Conservation (phyloP, 2,329 filamentous ascomycete species). For the Kalmusia sp. region DNA sequence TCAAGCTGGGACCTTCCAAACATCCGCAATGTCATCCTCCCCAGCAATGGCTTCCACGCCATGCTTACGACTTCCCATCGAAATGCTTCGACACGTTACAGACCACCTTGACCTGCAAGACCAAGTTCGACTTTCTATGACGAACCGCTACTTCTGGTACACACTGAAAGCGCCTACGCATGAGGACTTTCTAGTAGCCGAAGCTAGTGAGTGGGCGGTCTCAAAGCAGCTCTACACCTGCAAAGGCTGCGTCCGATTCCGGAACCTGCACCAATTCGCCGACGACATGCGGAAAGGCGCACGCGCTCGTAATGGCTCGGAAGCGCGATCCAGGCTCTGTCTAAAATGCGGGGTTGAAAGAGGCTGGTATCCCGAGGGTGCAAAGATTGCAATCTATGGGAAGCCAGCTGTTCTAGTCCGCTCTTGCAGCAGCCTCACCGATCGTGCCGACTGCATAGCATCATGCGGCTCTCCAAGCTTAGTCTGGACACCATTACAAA, state of each 20-base stretch:
- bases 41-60: constrained; percentile 20
- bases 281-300: constrained; percentile 40
- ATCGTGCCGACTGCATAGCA: constrained; percentile 17
- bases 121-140: constrained; percentile 20
- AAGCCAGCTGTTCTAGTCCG: constrained; percentile 24
- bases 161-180: constrained; percentile 27
- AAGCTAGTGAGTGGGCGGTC: constrained; percentile 27
- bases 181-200: constrained; percentile 28
- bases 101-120: constrained; percentile 30
- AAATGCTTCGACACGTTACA: constrained; percentile 31
- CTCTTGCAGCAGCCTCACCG: constrained; percentile 26
- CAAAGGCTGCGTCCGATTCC: constrained; percentile 27
- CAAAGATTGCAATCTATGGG: constrained; percentile 27
- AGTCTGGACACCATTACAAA: constrained; percentile 8
- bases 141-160: constrained; percentile 26
- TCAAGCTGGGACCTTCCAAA: background rate
- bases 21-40: background rate
- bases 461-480: constrained; percentile 22
- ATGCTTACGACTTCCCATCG: constrained; percentile 30
- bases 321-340: constrained; percentile 34
- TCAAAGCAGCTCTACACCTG: constrained; percentile 29
- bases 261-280: constrained; percentile 27
- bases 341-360: constrained; percentile 32
- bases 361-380: constrained; percentile 27
- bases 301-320: constrained; percentile 26